phyloP scores from a whole-genome alignment of 2,329 filamentous ascomycete genomes.

The Metarhizium sp. region DNA sequence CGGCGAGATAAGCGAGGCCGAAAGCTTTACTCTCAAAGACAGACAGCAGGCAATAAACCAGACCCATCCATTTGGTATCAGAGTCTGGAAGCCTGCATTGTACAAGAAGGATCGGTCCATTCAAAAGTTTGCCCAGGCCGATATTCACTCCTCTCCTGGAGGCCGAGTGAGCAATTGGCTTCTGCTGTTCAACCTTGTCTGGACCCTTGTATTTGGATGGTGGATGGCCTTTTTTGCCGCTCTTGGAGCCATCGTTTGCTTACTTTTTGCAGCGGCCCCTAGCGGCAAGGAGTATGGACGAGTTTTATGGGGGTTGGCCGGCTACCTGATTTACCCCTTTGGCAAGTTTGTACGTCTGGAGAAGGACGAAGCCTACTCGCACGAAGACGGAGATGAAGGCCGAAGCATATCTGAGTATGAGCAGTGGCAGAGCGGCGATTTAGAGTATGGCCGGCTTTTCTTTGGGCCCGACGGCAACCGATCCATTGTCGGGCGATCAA shows the following conservation, averaged over 20 bases:
- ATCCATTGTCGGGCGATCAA: conserved; percentile 76
- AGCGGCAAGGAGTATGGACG: conserved; percentile 80
- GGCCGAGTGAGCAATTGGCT: conserved; percentile 78
- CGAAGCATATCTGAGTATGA: conserved; percentile 98
- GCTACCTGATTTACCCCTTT: conserved; percentile 91
- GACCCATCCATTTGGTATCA: conserved; percentile 96
- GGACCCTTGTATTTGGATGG: conserved; percentile 91
- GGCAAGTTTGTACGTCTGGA: conserved; percentile 91
- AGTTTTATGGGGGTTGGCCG: conserved; percentile 73
- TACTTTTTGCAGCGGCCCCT: conserved; percentile 66
- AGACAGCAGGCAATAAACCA: conserved; percentile 97
- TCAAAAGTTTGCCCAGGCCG: conserved; percentile 88
- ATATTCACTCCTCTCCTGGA: conserved; percentile 92
- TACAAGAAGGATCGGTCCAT: conserved; percentile 98
- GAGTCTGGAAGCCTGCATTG: conserved; percentile 95
- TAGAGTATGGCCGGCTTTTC: conserved; percentile 91
- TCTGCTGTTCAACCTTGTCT: conserved; percentile 78
- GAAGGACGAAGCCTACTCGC: conserved; percentile 85
- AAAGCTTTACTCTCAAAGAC: conserved; percentile 96
- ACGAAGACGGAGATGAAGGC: conserved; percentile 92
- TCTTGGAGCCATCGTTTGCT: conserved; percentile 66
- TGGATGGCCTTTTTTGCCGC: conserved; percentile 79
- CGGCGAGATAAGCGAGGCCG: conserved; percentile 74
- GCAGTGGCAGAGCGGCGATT: conserved; percentile 95
- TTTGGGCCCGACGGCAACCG: conserved; percentile 75